phyloP scores from a whole-genome alignment of 2,329 filamentous ascomycete species.

The Didymosphaeria variabile region DNA sequence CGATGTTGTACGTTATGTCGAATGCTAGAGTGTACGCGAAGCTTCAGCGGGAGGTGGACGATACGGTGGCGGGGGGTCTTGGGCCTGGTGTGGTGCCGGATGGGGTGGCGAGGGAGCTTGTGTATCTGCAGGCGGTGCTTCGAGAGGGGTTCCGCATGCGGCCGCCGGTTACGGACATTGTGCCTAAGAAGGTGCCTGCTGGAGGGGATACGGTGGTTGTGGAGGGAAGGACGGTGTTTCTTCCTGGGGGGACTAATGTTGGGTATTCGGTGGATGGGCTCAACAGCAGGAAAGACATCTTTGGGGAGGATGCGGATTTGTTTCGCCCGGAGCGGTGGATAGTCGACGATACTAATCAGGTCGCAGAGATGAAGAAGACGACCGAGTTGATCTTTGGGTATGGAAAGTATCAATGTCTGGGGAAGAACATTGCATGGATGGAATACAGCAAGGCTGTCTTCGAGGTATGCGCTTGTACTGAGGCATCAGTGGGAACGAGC shows the following conservation, averaged over 20 bases:
- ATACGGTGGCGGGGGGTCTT: slow-evolving; percentile 36
- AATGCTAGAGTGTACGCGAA: slow-evolving; percentile 55
- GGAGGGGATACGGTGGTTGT: slow-evolving; percentile 37
- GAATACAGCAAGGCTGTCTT: slow-evolving; percentile 50
- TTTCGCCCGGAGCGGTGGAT: slow-evolving; percentile 62
- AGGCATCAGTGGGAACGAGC: no score
- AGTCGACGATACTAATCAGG: slow-evolving; percentile 21
- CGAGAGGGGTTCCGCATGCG: slow-evolving; percentile 54
- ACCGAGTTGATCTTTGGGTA: slow-evolving; percentile 45
- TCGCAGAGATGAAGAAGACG: slow-evolving; percentile 35
- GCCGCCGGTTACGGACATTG: slow-evolving; percentile 43
- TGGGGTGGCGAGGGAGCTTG: slow-evolving; percentile 45
- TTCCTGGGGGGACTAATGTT: slow-evolving; percentile 40
- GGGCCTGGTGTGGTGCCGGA: slow-evolving; percentile 58
- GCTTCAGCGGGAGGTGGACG: slow-evolving; percentile 58
- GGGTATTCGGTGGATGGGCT: slow-evolving; percentile 35
- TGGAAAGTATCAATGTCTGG: slow-evolving; percentile 44
- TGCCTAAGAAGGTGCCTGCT: slow-evolving; percentile 35
- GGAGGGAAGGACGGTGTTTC: slow-evolving; percentile 28
- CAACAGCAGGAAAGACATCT: slow-evolving; percentile 33
- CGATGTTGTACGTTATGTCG: slow-evolving; percentile 61
- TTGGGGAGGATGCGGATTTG: slow-evolving; percentile 50
- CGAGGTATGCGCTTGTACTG: slow-evolving; percentile 46
- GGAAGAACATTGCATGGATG: slow-evolving; percentile 42
- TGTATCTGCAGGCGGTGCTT: slow-evolving; percentile 57